Evolutionary conservation across 495 filamentous ascomycete species (phyloP).

Genomic region (Cercophora scortea): DNA sequence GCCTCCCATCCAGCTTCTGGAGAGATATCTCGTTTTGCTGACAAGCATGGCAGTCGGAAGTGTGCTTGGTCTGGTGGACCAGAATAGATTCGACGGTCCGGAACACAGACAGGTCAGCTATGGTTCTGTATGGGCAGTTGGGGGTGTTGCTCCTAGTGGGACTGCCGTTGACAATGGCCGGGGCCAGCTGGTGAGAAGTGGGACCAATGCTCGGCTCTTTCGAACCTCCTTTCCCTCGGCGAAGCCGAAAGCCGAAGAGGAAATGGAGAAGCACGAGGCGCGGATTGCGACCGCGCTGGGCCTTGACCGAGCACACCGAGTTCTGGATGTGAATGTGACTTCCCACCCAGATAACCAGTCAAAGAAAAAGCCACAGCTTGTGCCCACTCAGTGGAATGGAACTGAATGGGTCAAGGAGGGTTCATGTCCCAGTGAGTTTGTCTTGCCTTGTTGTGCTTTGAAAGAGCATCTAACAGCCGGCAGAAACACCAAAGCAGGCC

Average conservation of each 20-base stretch:
- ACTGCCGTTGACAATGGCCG: slow-evolving; percentile 51
- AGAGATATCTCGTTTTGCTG: not conserved
- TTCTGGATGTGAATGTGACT: slow-evolving; percentile 39
- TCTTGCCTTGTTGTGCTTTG: too few species aligned
- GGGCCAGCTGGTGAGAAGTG: slow-evolving; percentile 54
- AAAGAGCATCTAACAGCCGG: not conserved
- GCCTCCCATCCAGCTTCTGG: too few species aligned
- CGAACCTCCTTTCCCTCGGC: slow-evolving; percentile 54
- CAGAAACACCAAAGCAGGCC: slow-evolving; percentile 4
- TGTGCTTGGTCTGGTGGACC: slow-evolving; percentile 26
- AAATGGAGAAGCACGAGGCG: slow-evolving; percentile 61
- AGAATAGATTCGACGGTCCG: slow-evolving; percentile 8
- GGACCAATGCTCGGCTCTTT: slow-evolving; percentile 69
- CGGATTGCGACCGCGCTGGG: slow-evolving; percentile 77
- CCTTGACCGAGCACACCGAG: slow-evolving; percentile 59
- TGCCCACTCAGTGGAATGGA: slow-evolving; percentile 45
- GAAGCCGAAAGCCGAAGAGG: slow-evolving; percentile 41
- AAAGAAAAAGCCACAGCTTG: slow-evolving; percentile 1
- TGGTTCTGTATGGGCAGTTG: slow-evolving; percentile 76
- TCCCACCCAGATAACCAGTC: slow-evolving; percentile 12
- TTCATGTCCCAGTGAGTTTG: slow-evolving; percentile 40
- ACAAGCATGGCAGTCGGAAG: slow-evolving; percentile 19
- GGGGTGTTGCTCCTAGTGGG: slow-evolving; percentile 52
- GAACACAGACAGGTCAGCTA: slow-evolving; percentile 47
- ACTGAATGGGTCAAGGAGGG: slow-evolving; percentile 50